Percentiles rank a stretch among this genome's conserved stretches.
Conservation (phyloP, 176 grass and related monocot species). For the Sorghum bicolor region DNA sequence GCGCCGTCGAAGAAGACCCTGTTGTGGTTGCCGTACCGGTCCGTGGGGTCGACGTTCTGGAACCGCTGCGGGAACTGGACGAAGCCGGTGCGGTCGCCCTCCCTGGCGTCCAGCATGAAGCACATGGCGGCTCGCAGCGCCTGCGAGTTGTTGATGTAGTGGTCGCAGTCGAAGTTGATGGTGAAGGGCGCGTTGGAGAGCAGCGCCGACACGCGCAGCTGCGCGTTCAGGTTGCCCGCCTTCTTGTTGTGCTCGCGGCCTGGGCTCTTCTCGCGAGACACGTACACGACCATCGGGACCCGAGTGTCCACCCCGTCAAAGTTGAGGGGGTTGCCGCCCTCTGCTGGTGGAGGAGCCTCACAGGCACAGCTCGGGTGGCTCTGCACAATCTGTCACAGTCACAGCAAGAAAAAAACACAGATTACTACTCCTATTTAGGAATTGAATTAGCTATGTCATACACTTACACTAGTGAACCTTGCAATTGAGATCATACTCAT, state of each 20-base stretch:
- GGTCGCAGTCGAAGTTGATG: conserved; percentile 49
- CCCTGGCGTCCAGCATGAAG: conserved; percentile 29
- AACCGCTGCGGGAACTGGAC: conserved; percentile 85
- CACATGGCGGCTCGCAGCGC: conserved; percentile 28
- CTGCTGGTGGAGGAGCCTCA: neutral
- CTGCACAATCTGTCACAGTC: conserved; percentile 35
- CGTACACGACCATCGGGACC: conserved; percentile 18
- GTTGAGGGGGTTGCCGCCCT: neutral
- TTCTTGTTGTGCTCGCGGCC: conserved; percentile 36
- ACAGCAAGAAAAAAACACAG: neutral
- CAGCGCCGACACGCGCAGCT: conserved; percentile 6
- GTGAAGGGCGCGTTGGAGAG: conserved; percentile 31
- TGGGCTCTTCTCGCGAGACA: conserved; percentile 13
- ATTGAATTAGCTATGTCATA: neutral
- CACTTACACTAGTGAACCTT: too few relatives aligned
- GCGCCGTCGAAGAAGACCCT: conserved; percentile 84
- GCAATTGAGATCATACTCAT: neutral
- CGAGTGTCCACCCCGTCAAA: neutral
- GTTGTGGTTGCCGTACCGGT: conserved; percentile 85
- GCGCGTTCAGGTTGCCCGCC: conserved; percentile 31
- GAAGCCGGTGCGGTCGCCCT: conserved; percentile 54
- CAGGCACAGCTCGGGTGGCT: neutral
- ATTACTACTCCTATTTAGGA: neutral
- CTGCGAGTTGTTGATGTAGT: conserved; percentile 39
- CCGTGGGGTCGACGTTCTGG: conserved; percentile 76